Conservation (phyloP, 2,329 filamentous ascomycete species). For the Scopulariopsis brevicaulis region DNA sequence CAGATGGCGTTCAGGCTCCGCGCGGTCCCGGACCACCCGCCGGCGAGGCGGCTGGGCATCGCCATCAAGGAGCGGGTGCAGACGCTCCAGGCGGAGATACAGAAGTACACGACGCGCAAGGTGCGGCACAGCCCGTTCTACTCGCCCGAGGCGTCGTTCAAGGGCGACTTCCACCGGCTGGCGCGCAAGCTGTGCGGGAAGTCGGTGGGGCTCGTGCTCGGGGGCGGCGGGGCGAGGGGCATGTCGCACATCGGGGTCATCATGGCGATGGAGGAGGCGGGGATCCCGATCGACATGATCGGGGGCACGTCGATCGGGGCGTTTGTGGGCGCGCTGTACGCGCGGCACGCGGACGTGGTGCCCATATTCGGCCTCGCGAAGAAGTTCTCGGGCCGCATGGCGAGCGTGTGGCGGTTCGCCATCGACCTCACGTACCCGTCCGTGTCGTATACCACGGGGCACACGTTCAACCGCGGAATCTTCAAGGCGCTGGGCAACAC, state of each 20-base stretch:
- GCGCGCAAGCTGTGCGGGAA: conserved; percentile 85
- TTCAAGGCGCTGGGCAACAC: conserved; percentile 97
- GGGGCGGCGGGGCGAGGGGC: conserved; percentile 84
- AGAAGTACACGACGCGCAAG: conserved; percentile 92
- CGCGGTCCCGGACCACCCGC: conserved; percentile 63
- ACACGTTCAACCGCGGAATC: conserved; percentile 97
- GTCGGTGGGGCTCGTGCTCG: conserved; percentile 86
- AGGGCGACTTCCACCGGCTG: conserved; percentile 91
- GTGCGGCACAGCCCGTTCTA: conserved; percentile 85
- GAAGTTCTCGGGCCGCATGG: conserved; percentile 98
- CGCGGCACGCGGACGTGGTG: conserved; percentile 90
- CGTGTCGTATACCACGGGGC: conserved; percentile 92
- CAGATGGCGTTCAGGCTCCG: conserved; percentile 79
- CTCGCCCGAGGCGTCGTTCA: conserved; percentile 82
- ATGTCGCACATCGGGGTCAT: conserved; percentile 93
- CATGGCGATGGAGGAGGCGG: conserved; percentile 86
- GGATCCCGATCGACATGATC: conserved; percentile 89
- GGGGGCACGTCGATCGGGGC: conserved; percentile 94
- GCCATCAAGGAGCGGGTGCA: conserved; percentile 89
- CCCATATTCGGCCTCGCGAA: conserved; percentile 95
- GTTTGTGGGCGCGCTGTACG: conserved; percentile 91
- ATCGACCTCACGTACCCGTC: conserved; percentile 93
- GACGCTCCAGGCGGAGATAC: conserved; percentile 89
- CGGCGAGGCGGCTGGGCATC: conserved; percentile 67
- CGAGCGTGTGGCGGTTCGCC: conserved; percentile 97